Base-by-base conservation (phyloP, 306 rosid species). In the Alnus rubra region DNA sequence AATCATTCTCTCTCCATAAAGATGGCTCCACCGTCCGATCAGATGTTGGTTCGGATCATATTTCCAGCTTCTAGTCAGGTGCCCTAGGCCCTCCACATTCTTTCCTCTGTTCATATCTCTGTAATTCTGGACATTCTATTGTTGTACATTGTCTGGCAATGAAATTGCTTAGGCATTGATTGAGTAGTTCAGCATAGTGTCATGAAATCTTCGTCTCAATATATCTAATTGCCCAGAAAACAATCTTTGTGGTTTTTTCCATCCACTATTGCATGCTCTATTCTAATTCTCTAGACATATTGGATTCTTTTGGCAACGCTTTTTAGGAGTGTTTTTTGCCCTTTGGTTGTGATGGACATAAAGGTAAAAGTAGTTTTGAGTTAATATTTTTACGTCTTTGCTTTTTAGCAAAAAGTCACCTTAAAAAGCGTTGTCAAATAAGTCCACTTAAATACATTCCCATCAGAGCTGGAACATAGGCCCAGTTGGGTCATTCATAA, bases 31-130 rank as follows among this genome's bases (percentile, higher is more conserved):
- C 77, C 1, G 5, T 82, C 79, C 55, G 82, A 74, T 89, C 96
- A 23, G 93, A 91, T 88, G 76, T 90, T 18, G 88, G 92, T n/a
- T 88, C 93, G 44, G 96, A 90, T 86, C 98, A 88, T 59, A 82
- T 89, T 83, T 92, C 93, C 82, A 89, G 94, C 80, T 78, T 86
- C 69, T 91, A 82, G 75, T 77, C 75, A 30, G 81, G 77, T 82
- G 56, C 13, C 74, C 31, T 35, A 39, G 35, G 47, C 19, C 65
- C 2, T 49, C 49, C 64, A 37, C 67, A 68, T 67, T 83, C 47
- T 71, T 75, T 73, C 54, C 71, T 52, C 70, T 81, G 80, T 80
- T 73, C 19, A 65, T 81, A 77, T 77, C 73, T 39, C 59, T 79
- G 59, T 42, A 77, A 74, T 56, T 59, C 4, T 82, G 83, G 82